Base-by-base conservation (phyloP, 148 eudicot species). In the Amaranthus palmeri region DNA sequence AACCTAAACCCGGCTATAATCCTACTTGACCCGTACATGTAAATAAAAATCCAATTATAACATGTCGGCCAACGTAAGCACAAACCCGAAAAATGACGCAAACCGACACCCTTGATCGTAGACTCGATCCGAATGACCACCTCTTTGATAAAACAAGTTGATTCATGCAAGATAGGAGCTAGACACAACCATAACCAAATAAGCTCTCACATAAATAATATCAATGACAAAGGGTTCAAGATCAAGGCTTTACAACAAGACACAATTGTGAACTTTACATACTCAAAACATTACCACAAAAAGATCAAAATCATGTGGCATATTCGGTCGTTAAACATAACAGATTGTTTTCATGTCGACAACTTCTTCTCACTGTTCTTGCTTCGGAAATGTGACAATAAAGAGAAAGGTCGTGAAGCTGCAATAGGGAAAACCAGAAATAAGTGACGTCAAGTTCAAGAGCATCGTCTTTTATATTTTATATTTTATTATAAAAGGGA, bases 331-430 rank as follows among this genome's bases (percentile, higher is more conserved):
- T 46, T 10, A 10, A 12, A 7, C 0, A 44, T 13, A 46, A 4
- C 53, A 5, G 8, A 54, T 42, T 56, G 17, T 50, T 17, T 61
- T 81, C 83, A 87, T 56, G 89, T 57, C 41, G 77, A 65, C 79
- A 62, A 69, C 79, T 87, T 88, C 88, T 90, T 92, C 59, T 92
- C 96, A 60, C 84, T 80, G 42, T 72, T 74, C 87, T 90, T 93
- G 79, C 86, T 81, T 68, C 91, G 87, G 69, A 93, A 93, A 46
- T 90, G 90, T 8, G 98, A 90, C 53, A 93, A 74, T 62, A 93
- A 76, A 70, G 98, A 93, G 87, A 93, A 92, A 52, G 90, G 83
- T 45, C 93, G 88, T 12, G 92, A 90, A 69, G 90, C 98, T 93
- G 93, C 76, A 81, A 42, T 57, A 3, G 61, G 76, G 25, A 69